Percentiles rank a stretch among this genome's conserved stretches.
These are phyloP conservation scores for Fistulinella prunicolor DNA, from an alignment of 768 basidiomycete genomes.

Conservation along the genomic window DNA sequence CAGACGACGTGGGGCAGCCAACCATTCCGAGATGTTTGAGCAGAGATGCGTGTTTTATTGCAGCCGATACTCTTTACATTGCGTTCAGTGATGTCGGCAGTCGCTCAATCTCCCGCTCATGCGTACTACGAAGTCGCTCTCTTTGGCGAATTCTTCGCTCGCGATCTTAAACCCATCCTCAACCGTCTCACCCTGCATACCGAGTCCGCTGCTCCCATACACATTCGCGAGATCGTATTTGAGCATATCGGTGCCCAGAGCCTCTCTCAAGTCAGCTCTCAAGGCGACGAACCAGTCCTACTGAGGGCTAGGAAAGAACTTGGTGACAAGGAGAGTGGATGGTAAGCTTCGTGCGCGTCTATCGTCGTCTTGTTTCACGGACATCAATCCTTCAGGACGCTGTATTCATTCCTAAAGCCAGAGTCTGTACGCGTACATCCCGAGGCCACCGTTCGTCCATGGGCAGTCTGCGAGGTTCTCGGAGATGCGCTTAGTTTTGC, in stretches of 20 bases:
- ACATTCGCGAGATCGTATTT: slow-evolving; percentile 75
- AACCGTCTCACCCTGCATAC: slow-evolving; percentile 80
- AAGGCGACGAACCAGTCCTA: slow-evolving; percentile 61
- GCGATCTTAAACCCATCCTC: slow-evolving; percentile 71
- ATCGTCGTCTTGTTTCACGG: not conserved
- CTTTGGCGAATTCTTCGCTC: slow-evolving; percentile 77
- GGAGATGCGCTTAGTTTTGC: slow-evolving; percentile 82
- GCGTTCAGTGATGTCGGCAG: slow-evolving; percentile 25
- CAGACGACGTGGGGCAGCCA: slow-evolving; percentile 6
- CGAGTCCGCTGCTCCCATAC: slow-evolving; percentile 73
- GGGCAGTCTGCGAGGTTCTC: slow-evolving; percentile 74
- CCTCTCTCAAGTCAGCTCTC: slow-evolving; percentile 47
- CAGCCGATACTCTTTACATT: not conserved
- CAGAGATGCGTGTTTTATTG: too few species aligned
- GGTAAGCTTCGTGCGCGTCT: slow-evolving; percentile 41
- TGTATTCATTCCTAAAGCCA: slow-evolving; percentile 80
- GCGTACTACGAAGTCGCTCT: slow-evolving; percentile 82
- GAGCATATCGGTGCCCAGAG: slow-evolving; percentile 69
- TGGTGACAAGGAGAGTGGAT: slow-evolving; percentile 51
- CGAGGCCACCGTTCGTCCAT: slow-evolving; percentile 83
- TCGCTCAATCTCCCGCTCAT: slow-evolving; percentile 38
- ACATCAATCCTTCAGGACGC: slow-evolving; percentile 44
- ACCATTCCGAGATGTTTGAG: slow-evolving; percentile 9
- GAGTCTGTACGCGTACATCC: slow-evolving; percentile 82
- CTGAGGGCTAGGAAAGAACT: slow-evolving; percentile 77